Percentiles rank a stretch among this genome's conserved stretches.
phyloP scores from a whole-genome alignment of 306 rosid genomes.

The Vigna reflexopilosa region DNA sequence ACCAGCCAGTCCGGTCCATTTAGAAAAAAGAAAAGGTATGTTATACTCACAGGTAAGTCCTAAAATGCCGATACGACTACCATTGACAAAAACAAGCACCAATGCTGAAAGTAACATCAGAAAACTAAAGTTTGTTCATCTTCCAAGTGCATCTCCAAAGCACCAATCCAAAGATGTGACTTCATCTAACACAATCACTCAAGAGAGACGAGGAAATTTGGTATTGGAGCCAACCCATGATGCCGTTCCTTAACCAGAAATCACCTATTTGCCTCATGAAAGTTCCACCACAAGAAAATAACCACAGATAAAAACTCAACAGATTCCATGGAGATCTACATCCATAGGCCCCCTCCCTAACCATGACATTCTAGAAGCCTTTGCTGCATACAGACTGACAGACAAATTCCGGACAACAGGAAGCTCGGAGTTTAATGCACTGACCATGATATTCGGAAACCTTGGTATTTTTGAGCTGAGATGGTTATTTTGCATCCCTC shows the following conservation, averaged over 20 bases:
- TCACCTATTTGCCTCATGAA: constrained; percentile 16
- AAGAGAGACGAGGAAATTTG: not conserved
- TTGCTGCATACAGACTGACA: not conserved
- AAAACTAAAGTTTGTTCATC: no score
- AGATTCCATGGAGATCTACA: not conserved
- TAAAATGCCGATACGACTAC: not conserved
- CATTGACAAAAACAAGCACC: not conserved
- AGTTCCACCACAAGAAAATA: not conserved
- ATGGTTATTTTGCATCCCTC: not conserved
- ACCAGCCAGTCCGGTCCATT: no score
- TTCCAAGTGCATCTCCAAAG: not conserved
- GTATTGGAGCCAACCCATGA: not conserved
- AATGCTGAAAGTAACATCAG: not conserved
- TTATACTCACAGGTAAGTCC: not conserved
- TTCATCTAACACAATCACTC: not conserved
- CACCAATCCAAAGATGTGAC: constrained; percentile 3
- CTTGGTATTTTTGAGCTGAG: not conserved
- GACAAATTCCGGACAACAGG: constrained; percentile 5
- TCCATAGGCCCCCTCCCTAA: not conserved
- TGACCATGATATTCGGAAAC: not conserved
- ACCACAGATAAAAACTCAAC: constrained; percentile 3
- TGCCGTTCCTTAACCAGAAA: constrained; percentile 6
- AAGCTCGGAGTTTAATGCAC: constrained; percentile 6
- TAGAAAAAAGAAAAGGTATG: no score
- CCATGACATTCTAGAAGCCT: not conserved